Percentiles rank a stretch among this genome's conserved stretches.
Conservation (phyloP, 1,284 basidiomycete genomes). For the Boletus sp. region DNA sequence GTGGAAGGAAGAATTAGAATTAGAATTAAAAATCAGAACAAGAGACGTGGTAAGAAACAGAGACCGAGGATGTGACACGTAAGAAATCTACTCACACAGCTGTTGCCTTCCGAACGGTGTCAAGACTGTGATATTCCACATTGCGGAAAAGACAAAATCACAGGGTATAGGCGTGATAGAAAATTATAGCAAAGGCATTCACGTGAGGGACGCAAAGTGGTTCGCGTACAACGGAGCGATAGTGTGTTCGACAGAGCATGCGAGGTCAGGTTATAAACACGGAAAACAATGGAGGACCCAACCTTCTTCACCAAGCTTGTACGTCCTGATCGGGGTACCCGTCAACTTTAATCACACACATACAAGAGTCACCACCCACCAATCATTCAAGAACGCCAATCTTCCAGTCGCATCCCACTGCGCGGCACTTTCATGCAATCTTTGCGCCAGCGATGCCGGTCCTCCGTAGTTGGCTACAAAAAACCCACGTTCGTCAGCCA, state of each 20-base stretch:
- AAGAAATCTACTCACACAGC: constrained; percentile 49
- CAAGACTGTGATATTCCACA: constrained; percentile 45
- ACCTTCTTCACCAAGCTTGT: constrained; percentile 74
- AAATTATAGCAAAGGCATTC: background rate
- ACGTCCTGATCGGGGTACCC: constrained; percentile 51
- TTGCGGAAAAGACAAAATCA: background rate
- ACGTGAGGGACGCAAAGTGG: background rate
- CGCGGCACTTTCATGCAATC: constrained; percentile 52
- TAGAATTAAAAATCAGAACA: background rate
- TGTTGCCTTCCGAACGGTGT: constrained; percentile 84
- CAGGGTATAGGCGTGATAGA: background rate
- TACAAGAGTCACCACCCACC: constrained; percentile 41
- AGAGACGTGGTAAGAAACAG: background rate
- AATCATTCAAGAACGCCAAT: constrained; percentile 73
- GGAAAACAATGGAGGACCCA: background rate
- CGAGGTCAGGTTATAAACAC: constrained; percentile 1
- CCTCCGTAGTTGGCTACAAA: constrained; percentile 61
- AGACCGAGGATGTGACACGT: background rate
- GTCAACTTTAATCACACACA: background rate
- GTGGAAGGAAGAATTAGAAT: background rate
- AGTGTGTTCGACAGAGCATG: background rate
- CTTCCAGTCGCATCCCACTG: constrained; percentile 64
- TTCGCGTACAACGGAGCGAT: background rate
- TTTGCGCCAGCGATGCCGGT: constrained; percentile 59
- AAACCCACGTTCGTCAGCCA: background rate